These are phyloP conservation scores for Castanea sativa DNA, from an alignment of 306 rosid species.

Conservation along the genomic window DNA sequence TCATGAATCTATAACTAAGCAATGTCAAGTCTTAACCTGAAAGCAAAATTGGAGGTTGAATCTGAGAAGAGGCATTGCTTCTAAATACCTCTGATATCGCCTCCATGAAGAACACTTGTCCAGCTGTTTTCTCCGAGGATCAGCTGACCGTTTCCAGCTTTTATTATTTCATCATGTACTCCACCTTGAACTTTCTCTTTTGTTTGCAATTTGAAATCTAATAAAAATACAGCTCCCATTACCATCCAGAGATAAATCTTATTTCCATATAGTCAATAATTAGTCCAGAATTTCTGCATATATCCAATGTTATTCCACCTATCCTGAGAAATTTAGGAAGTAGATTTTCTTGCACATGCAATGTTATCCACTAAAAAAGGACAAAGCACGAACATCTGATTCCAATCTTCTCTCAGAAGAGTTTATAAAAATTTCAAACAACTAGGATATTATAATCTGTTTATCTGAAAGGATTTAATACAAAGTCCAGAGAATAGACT, in stretches of 20 bases:
- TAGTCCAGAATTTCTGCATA: constrained; percentile 10
- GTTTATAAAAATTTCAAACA: not conserved
- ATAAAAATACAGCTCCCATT: constrained; percentile 8
- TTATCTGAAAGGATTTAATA: not conserved
- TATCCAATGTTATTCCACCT: constrained; percentile 7
- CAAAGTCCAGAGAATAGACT: constrained; percentile 20
- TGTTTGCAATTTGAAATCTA: constrained; percentile 9
- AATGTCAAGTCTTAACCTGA: not conserved
- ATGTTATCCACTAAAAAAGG: not conserved
- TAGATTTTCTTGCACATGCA: constrained; percentile 7
- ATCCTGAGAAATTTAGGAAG: constrained; percentile 7
- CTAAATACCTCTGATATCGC: not conserved
- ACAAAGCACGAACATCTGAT: not conserved
- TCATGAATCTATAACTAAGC: not conserved
- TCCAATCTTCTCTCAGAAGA: not conserved
- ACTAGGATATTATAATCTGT: not conserved
- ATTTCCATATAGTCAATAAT: not conserved
- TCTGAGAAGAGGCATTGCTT: not conserved
- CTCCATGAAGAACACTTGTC: not conserved
- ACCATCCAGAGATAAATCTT: not conserved
- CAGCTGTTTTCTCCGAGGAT: not conserved
- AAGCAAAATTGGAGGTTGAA: not conserved
- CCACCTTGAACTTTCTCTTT: not conserved
- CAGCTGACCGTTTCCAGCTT: not conserved
- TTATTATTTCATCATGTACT: constrained; percentile 11